A percentile compares a stretch with the other conserved stretches of the same genome.
These are phyloP conservation scores for Mortierella sp. DNA, from an alignment of 371 early-diverging fungal species.

Conservation along the genomic window DNA sequence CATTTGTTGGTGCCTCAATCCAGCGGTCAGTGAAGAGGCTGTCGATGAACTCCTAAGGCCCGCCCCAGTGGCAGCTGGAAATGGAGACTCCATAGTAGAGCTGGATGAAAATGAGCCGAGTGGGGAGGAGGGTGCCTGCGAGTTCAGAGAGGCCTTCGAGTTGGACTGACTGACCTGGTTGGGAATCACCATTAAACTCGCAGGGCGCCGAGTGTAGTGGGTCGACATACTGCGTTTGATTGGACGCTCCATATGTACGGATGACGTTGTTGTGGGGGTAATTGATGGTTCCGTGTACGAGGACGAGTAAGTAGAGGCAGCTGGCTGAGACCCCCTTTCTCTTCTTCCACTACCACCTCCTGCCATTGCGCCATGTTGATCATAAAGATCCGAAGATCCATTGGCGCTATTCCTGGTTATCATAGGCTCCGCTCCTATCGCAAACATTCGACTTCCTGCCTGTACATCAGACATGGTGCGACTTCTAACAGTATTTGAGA, in stretches of 20 bases:
- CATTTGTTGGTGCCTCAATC: constrained; percentile 18
- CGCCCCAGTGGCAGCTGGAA: constrained; percentile 9
- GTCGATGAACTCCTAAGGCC: constrained; percentile 5
- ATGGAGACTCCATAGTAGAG: neutral
- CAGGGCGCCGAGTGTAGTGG: constrained; percentile 34
- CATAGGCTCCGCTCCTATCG: constrained; percentile 5
- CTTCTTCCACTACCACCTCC: neutral
- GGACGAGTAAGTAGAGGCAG: constrained; percentile 2
- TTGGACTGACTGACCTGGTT: neutral
- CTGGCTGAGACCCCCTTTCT: constrained; percentile 4
- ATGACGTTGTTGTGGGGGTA: constrained; percentile 4
- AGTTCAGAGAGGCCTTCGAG: constrained; percentile 9
- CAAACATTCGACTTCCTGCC: constrained; percentile 16
- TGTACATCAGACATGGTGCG: constrained; percentile 34
- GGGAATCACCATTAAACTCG: constrained; percentile 18
- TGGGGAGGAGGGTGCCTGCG: constrained; percentile 24
- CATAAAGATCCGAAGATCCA: too few species aligned
- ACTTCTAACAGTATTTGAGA: constrained; percentile 19
- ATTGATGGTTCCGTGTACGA: neutral
- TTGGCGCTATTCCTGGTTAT: constrained; percentile 2
- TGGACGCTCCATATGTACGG: constrained; percentile 31
- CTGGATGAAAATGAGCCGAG: constrained; percentile 6
- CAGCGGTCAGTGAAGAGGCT: constrained; percentile 4
- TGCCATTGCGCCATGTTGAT: neutral
- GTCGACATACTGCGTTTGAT: constrained; percentile 22